These are phyloP conservation scores for Hirsutella minnesotensis DNA, from an alignment of 2,329 filamentous ascomycete genomes.

Conservation along the genomic window DNA sequence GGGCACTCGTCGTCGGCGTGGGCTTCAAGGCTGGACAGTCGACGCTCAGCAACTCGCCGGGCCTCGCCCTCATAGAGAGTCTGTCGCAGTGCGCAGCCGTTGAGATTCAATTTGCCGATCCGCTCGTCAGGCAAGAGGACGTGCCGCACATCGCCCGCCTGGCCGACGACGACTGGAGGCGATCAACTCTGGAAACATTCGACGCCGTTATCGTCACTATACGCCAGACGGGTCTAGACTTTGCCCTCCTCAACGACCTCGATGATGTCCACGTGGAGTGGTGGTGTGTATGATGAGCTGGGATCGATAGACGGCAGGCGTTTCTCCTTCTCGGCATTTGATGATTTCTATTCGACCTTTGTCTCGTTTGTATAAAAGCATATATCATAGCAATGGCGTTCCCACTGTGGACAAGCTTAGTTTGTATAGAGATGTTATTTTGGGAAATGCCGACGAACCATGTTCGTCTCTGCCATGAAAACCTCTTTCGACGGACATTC, in stretches of 20 bases:
- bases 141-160: constrained; percentile 27
- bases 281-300: constrained; percentile 18
- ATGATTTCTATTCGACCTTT: too few relatives aligned
- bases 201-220: constrained; percentile 31
- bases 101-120: constrained; percentile 30
- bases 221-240: constrained; percentile 29
- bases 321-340: too few relatives aligned
- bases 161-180: constrained; percentile 24
- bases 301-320: not conserved
- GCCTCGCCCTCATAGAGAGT: constrained; percentile 20
- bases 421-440: too few relatives aligned
- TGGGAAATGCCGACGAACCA: too few relatives aligned
- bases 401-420: too few relatives aligned
- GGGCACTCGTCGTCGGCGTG: not conserved
- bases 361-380: too few relatives aligned
- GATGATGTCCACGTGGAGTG: constrained; percentile 23
- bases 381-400: too few relatives aligned
- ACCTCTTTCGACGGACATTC: too few relatives aligned
- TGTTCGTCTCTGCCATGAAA: too few relatives aligned
- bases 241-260: constrained; percentile 22
- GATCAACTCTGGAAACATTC: constrained; percentile 23
- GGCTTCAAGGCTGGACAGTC: not conserved
- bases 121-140: constrained; percentile 28
- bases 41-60: not conserved
- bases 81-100: constrained; percentile 22